Percentiles rank a stretch among this genome's conserved stretches.
Evolutionary conservation across 2,329 filamentous ascomycete genomes (phyloP).

Genomic region (Raffaelea deltoideospora): DNA sequence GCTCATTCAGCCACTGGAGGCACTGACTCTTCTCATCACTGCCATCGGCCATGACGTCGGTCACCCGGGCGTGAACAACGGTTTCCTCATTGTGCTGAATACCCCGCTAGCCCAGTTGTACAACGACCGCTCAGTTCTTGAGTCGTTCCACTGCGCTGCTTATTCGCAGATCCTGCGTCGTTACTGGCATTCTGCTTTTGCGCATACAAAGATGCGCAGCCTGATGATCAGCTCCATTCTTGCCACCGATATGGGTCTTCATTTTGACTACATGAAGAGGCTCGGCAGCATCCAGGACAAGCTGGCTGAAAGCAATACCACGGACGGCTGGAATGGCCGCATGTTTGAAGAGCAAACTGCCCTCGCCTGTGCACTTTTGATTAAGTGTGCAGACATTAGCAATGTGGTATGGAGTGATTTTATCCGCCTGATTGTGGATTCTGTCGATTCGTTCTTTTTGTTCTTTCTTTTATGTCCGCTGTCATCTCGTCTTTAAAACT

Average conservation of each 20-base stretch:
- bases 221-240: slow-evolving; percentile 97
- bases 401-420: slow-evolving; percentile 55
- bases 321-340: slow-evolving; percentile 63
- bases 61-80: slow-evolving; percentile 95
- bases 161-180: slow-evolving; percentile 90
- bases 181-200: slow-evolving; percentile 76
- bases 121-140: slow-evolving; percentile 90
- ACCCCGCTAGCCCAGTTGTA: slow-evolving; percentile 88
- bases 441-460: too few species aligned
- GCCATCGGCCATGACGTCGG: slow-evolving; percentile 98
- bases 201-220: slow-evolving; percentile 64
- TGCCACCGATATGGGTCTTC: slow-evolving; percentile 91
- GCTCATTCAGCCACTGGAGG: slow-evolving; percentile 74
- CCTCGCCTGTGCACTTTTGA: slow-evolving; percentile 75
- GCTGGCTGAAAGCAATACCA: slow-evolving; percentile 48
- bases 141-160: slow-evolving; percentile 94
- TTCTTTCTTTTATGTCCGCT: too few species aligned
- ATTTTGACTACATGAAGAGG: slow-evolving; percentile 93
- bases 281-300: slow-evolving; percentile 69
- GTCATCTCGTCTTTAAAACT: too few species aligned
- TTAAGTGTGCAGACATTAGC: slow-evolving; percentile 97
- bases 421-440: neutral
- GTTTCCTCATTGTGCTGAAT: slow-evolving; percentile 83
- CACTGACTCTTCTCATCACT: slow-evolving; percentile 75
- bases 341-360: slow-evolving; percentile 62